Conservation (phyloP, 2,329 filamentous ascomycete genomes). For the Xylariaceae sp. region DNA sequence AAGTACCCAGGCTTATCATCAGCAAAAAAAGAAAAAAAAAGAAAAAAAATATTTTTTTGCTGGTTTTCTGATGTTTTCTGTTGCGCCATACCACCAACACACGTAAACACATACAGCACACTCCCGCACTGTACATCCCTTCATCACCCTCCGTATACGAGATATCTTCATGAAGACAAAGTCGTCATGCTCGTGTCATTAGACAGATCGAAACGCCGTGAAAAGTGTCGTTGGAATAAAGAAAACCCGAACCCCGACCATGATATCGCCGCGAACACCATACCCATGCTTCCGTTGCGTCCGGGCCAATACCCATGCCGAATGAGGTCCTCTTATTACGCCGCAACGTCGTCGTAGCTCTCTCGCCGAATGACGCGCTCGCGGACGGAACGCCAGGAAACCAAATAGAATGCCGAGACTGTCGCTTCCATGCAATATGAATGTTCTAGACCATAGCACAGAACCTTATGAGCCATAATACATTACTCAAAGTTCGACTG, state of each 20-base stretch:
- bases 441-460: constrained; percentile 18
- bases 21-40: no score
- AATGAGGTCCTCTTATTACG: constrained; percentile 16
- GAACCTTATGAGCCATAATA: constrained; percentile 22
- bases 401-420: constrained; percentile 16
- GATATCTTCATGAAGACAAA: constrained; percentile 6
- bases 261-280: constrained; percentile 17
- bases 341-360: constrained; percentile 13
- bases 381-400: constrained; percentile 4
- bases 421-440: constrained; percentile 16
- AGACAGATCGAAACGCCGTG: constrained; percentile 11
- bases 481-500: constrained; percentile 22
- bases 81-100: neutral
- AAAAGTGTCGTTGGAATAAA: constrained; percentile 1
- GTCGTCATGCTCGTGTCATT: constrained; percentile 10
- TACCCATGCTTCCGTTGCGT: constrained; percentile 21
- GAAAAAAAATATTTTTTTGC: constrained; percentile 12
- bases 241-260: constrained; percentile 9
- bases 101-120: neutral
- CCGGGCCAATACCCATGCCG: constrained; percentile 17
- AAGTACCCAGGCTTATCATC: constrained; percentile 24
- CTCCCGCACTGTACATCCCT: no score
- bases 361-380: constrained; percentile 5
- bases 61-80: constrained; percentile 6
- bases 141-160: neutral